A percentile compares a stretch with the other conserved stretches of the same genome.
phyloP scores from a whole-genome alignment of 352 stramenopile genomes.

The Phytopythium cucurbitacearum region DNA sequence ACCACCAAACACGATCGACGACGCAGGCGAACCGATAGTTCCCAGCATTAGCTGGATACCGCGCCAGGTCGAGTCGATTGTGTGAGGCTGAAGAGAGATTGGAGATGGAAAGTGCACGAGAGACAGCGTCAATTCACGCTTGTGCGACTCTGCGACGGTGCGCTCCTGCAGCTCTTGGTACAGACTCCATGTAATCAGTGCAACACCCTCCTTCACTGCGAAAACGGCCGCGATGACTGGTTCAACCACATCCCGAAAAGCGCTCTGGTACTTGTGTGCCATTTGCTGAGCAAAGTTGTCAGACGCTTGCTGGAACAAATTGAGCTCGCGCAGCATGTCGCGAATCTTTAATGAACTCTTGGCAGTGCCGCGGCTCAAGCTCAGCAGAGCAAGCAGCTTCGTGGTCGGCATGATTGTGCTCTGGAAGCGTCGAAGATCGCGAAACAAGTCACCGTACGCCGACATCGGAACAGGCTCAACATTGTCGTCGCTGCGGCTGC shows the following conservation, averaged over 20 bases:
- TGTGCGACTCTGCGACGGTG: conserved; percentile 39
- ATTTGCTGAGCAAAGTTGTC: conserved; percentile 74
- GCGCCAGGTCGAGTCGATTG: conserved; percentile 72
- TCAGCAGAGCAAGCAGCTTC: conserved; percentile 54
- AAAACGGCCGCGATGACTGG: conserved; percentile 73
- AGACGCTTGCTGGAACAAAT: conserved; percentile 88
- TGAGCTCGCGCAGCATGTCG: conserved; percentile 75
- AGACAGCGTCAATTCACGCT: conserved; percentile 41
- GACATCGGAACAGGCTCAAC: conserved; percentile 30
- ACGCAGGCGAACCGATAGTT: conserved; percentile 36
- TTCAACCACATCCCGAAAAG: conserved; percentile 83
- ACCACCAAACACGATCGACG: conserved; percentile 41
- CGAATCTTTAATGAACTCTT: conserved; percentile 43
- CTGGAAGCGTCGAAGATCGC: conserved; percentile 67
- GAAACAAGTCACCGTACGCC: conserved; percentile 74
- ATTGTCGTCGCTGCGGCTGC: neutral
- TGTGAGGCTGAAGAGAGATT: conserved; percentile 14
- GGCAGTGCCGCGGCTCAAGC: conserved; percentile 20
- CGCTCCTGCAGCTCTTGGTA: conserved; percentile 47
- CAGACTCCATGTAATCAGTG: conserved; percentile 61
- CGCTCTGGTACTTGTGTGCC: conserved; percentile 58
- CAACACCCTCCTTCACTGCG: conserved; percentile 84
- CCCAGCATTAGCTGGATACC: conserved; percentile 63
- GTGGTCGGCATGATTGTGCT: conserved; percentile 61
- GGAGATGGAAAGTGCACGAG: conserved; percentile 69